phyloP scores from a whole-genome alignment of 805 yeast species.

The Isabelozyma heimii region DNA sequence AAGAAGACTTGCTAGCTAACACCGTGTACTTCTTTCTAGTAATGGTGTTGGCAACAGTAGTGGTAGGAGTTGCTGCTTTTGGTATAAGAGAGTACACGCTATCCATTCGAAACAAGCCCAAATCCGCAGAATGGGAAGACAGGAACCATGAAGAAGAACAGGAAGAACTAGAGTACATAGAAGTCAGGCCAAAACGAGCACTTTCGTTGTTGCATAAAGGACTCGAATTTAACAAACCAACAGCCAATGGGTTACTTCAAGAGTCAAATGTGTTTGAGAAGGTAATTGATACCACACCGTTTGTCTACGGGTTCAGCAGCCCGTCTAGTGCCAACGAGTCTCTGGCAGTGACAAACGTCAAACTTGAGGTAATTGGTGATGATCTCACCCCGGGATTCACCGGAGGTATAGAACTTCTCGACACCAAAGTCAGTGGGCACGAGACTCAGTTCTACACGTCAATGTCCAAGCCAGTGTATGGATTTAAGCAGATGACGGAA shows the following conservation, averaged over 20 bases:
- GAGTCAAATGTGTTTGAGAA: neutral
- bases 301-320: neutral
- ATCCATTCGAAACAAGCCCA: conserved; percentile 6
- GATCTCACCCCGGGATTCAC: neutral
- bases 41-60: conserved; percentile 16
- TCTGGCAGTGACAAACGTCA: too few relatives aligned
- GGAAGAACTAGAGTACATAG: neutral
- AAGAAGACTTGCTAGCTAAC: conserved; percentile 21
- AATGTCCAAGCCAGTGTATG: neutral
- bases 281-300: neutral
- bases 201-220: neutral
- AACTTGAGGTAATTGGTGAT: neutral
- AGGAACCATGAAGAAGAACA: neutral
- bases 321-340: too few relatives aligned
- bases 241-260: neutral
- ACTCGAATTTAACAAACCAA: neutral
- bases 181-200: neutral
- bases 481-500: neutral
- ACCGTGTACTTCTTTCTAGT: conserved; percentile 22
- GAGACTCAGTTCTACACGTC: neutral
- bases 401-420: neutral
- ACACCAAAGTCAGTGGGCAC: neutral
- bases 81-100: conserved; percentile 22
- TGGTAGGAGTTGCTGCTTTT: conserved; percentile 17
- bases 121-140: neutral